Evolutionary conservation across 306 rosid genomes (phyloP).

Genomic region (Dalbergia cultrata): DNA sequence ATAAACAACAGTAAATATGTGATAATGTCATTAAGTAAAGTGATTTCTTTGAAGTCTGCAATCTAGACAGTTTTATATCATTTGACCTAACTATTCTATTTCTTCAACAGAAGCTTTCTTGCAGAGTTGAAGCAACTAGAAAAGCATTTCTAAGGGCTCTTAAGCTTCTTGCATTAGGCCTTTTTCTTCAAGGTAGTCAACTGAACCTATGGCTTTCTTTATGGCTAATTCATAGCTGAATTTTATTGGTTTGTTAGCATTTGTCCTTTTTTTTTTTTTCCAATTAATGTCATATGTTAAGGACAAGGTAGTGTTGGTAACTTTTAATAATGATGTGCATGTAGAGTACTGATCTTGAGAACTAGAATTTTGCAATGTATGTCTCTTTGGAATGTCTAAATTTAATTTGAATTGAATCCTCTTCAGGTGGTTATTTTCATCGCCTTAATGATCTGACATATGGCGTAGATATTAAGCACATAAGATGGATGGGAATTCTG

Average conservation of each 20-base stretch:
- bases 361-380: background rate
- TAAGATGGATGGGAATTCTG: conserved; percentile 88
- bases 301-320: background rate
- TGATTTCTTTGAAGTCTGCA: background rate
- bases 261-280: background rate
- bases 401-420: conserved; percentile 11
- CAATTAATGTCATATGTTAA: background rate
- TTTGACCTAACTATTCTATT: conserved; percentile 34
- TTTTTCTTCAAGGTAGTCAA: conserved; percentile 85
- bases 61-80: background rate
- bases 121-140: conserved; percentile 65
- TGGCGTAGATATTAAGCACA: conserved; percentile 84
- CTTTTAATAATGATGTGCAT: background rate
- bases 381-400: conserved; percentile 30
- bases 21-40: background rate
- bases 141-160: conserved; percentile 73
- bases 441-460: conserved; percentile 74
- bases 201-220: conserved; percentile 40
- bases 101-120: conserved; percentile 69
- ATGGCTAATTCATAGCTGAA: conserved; percentile 10
- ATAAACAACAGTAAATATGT: background rate
- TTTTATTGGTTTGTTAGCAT: conserved; percentile 23
- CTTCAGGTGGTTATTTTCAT: conserved; percentile 89
- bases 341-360: background rate
- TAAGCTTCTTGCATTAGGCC: conserved; percentile 86